Percentiles rank a stretch among this genome's conserved stretches.
Evolutionary conservation across 805 yeast species (phyloP).

Genomic region (Candida manassasensis): DNA sequence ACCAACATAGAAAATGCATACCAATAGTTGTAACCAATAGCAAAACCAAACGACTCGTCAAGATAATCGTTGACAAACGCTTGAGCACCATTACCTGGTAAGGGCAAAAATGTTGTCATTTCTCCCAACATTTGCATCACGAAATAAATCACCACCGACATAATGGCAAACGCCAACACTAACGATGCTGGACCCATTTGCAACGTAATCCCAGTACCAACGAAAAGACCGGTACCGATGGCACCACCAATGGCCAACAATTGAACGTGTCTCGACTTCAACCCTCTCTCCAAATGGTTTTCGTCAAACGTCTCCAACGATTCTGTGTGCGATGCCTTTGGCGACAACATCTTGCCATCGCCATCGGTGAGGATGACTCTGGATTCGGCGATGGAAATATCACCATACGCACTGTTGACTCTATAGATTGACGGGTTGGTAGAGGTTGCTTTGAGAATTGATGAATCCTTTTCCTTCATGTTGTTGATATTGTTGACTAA

Average conservation of each 20-base stretch:
- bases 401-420: conserved; percentile 19
- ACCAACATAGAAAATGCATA: conserved; percentile 29
- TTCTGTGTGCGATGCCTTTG: conserved; percentile 12
- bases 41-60: conserved; percentile 28
- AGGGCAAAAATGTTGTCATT: conserved; percentile 31
- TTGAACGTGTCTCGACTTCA: conserved; percentile 50
- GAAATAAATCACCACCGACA: conserved; percentile 22
- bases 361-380: conserved; percentile 19
- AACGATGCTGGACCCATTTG: conserved; percentile 59
- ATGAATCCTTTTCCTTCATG: not conserved
- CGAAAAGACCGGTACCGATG: conserved; percentile 73
- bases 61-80: conserved; percentile 25
- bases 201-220: conserved; percentile 61
- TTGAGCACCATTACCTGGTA: conserved; percentile 32
- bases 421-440: conserved; percentile 24
- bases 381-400: conserved; percentile 25
- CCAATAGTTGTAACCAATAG: conserved; percentile 32
- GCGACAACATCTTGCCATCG: conserved; percentile 19
- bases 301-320: conserved; percentile 16
- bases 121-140: conserved; percentile 31
- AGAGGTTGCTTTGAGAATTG: conserved; percentile 12
- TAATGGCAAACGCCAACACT: conserved; percentile 33
- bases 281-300: conserved; percentile 31
- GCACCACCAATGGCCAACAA: conserved; percentile 84
- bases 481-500: not conserved